A percentile compares a stretch with the other conserved stretches of the same genome.
Conservation (phyloP, 306 rosid genomes). For the Quercus engelmannii region DNA sequence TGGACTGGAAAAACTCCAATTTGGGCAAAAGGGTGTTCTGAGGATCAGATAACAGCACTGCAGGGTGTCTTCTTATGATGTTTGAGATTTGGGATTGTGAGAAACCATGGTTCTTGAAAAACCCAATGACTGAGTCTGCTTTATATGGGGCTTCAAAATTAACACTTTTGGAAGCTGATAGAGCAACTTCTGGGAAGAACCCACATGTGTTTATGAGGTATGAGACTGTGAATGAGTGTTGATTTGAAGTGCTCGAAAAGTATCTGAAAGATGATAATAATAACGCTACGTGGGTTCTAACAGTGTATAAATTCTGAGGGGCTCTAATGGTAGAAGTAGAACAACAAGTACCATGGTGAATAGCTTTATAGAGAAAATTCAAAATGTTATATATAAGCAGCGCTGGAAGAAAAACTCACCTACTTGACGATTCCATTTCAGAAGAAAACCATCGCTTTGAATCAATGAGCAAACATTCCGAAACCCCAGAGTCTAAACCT, state of each 20-base stretch:
- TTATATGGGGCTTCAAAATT: conserved; percentile 2
- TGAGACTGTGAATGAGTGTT: too few species aligned
- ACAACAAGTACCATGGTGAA: too few species aligned
- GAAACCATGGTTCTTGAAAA: not conserved
- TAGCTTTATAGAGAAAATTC: too few species aligned
- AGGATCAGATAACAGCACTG: not conserved
- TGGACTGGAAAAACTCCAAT: conserved; percentile 6
- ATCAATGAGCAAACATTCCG: not conserved
- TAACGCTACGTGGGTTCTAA: too few species aligned
- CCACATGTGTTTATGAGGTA: not conserved
- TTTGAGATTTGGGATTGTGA: not conserved
- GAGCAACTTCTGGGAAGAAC: conserved; percentile 27
- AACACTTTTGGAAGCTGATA: conserved; percentile 17
- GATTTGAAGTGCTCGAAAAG: too few species aligned
- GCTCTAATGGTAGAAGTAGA: too few species aligned
- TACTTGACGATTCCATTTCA: too few species aligned
- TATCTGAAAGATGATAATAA: too few species aligned
- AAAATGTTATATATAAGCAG: too few species aligned
- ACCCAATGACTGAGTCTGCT: not conserved
- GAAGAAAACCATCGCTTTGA: too few species aligned
- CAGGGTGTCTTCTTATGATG: not conserved
- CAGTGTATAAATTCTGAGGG: conserved; percentile 18
- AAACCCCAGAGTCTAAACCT: too few species aligned
- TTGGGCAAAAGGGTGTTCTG: not conserved
- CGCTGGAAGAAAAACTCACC: too few species aligned